Conservation (phyloP, 2,329 filamentous ascomycete species). For the Alternaria alternata region DNA sequence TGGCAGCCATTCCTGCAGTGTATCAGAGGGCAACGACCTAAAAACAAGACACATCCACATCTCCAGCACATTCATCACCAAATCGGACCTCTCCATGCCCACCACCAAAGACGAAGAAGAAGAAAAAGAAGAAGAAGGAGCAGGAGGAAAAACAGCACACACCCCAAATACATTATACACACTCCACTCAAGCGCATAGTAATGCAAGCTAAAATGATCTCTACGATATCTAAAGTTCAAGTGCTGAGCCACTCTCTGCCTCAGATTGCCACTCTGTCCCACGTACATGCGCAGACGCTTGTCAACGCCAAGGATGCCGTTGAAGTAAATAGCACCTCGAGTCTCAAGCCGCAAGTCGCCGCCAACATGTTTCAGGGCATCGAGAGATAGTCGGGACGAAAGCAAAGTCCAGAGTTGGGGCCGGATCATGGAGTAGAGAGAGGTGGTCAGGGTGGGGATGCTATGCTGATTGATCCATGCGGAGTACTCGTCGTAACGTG, state of each 20-base stretch:
- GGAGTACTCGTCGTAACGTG: constrained; percentile 26
- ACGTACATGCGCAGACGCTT: constrained; percentile 39
- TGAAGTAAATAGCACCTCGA: constrained; percentile 34
- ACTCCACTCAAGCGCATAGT: constrained; percentile 41
- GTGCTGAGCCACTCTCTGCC: constrained; percentile 40
- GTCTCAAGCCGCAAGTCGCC: constrained; percentile 35
- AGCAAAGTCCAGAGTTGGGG: constrained; percentile 36
- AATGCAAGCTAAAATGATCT: constrained; percentile 46
- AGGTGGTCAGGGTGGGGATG: constrained; percentile 23
- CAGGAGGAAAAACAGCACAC: not conserved
- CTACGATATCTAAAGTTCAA: constrained; percentile 46
- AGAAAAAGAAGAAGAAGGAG: no score
- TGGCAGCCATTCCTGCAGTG: constrained; percentile 36
- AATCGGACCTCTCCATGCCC: constrained; percentile 36
- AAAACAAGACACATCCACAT: constrained; percentile 50
- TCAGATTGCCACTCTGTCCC: constrained; percentile 42
- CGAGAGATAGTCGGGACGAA: constrained; percentile 28
- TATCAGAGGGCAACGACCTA: constrained; percentile 29
- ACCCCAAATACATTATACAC: constrained; percentile 39
- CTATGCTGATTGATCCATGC: constrained; percentile 30
- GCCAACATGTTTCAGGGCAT: constrained; percentile 32
- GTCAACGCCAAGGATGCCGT: constrained; percentile 37
- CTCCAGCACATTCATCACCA: constrained; percentile 46
- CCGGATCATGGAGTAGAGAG: constrained; percentile 30
- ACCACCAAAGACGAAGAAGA: constrained; percentile 9